Base-by-base conservation (phyloP, 768 basidiomycete genomes). In the Mycena epipterygia region DNA sequence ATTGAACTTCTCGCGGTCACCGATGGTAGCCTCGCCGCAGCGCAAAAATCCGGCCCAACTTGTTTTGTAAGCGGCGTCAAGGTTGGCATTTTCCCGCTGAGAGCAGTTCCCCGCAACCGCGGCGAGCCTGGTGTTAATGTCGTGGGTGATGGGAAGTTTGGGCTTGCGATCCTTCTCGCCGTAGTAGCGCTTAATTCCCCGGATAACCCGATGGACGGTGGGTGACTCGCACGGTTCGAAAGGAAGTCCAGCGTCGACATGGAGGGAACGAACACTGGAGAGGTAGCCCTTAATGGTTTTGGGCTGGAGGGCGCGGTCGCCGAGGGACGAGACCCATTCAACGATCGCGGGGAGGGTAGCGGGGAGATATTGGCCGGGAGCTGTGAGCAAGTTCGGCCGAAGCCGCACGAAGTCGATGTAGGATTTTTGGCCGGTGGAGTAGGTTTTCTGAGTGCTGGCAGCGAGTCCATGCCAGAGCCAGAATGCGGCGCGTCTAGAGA, bases 181-280 rank as follows among this genome's bases (percentile, higher is more conserved):
- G 7, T 52, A 25, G 23, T 12, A 52, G 27, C 51, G 27, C 51
- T 30, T 52, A 17, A 52, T 52, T 4, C 51, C 51, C 5, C 51
- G 27, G 16, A 52, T 52, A 7, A 52, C 27, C 16, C 51, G 51
- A 7, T 52, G 51, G 27, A 52, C 23, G 8, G 51, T 25, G 29
- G 51, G 51, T 7, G 51, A 52, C 8, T 25, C 23, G 51, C 51
- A 52, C 4, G 51, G 23, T 23, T 52, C 51, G 51, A 52, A 52
- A 32, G 51, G 51, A 52, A 52, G 51, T 27, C 51, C 51, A 17
- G 51, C n/a, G 30, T 52, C 27, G 51, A 52, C 23, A 25, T 52
- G 51, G 51, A 52, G 51, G 51, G 51, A 52, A 52, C 51, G 51
- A 52, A 52, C 51, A 52, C 51, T 25, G 13, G 51, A 52, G 51